Base-by-base conservation (phyloP, 1,284 basidiomycete species). In the Malassezia arunalokei region DNA sequence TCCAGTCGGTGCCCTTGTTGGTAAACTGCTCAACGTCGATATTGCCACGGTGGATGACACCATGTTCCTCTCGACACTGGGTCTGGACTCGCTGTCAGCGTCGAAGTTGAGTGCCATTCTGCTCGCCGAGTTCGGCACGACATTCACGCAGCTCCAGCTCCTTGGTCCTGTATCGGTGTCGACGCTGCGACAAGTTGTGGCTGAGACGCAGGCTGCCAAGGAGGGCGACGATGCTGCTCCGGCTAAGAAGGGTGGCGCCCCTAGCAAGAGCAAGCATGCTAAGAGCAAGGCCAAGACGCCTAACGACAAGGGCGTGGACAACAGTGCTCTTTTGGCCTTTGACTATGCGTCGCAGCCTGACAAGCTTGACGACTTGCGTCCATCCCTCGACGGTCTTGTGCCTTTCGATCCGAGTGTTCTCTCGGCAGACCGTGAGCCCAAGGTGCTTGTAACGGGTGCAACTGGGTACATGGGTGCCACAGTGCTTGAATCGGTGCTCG, bases 401-500 rank as follows among this genome's bases (percentile, higher is more conserved):
- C 20, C 52, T 65, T 55, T 55, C 17, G 43, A 45, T 44, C 7
- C 48, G 7, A 9, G 31, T n/a, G 11, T 31, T 15, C 31, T 55
- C 11, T 33, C 24, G 15, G 43, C 47, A 28, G 57, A 50, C 43
- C 47, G 64, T 33, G 63, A 69, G 43, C 56, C 63, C 47, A 64
- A 63, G 28, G 60, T 74, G 32, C 54, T 73, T 6, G 57, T 74
- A 32, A 74, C 73, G 8, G 73, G 73, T 30, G 67, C 72, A 17
- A 74, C 72, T 8, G 73, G 73, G 17, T 74, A 62, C 63, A 60
- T 74, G 37, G 73, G 73, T 20, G 68, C 64, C 5, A 71, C 69
- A 51, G 47, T 73, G 51, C 60, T 74, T 15, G 63, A 67, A 43
- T 59, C 63, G 27, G 51, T 74, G 40, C 57, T 71, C 28, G 56